phyloP scores from a whole-genome alignment of 2,329 filamentous ascomycete genomes.

The Phaeosphaeriaceae sp. region DNA sequence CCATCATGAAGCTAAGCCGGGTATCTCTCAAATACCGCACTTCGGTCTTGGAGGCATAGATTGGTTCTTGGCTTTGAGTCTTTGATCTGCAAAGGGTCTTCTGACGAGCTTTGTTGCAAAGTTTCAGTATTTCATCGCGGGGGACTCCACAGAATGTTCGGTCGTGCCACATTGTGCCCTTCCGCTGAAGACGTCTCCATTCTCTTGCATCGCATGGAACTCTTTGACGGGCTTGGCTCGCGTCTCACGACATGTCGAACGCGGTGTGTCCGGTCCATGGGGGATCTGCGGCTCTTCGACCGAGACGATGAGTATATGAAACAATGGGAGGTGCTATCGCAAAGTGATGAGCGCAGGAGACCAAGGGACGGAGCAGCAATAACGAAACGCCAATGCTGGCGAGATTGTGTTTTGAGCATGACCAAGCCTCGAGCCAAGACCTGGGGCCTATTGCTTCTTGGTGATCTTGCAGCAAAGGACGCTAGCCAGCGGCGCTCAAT shows the following conservation, averaged over 20 bases:
- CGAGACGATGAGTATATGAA: not conserved
- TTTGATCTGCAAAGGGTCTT: not conserved
- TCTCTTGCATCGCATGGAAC: not conserved
- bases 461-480: no score
- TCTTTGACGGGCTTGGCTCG: not conserved
- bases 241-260: not conserved
- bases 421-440: slow-evolving; percentile 4
- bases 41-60: not conserved
- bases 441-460: not conserved
- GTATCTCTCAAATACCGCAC: not conserved
- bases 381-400: slow-evolving; percentile 8
- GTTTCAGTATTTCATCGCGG: not conserved
- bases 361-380: not conserved
- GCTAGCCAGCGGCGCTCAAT: not conserved
- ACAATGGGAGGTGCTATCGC: not conserved
- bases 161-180: not conserved
- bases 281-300: not conserved
- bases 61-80: not conserved
- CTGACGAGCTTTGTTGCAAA: not conserved
- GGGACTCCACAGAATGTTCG: not conserved
- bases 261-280: not conserved
- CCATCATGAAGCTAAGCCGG: not conserved
- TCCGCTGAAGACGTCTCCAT: not conserved
- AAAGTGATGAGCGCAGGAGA: not conserved
- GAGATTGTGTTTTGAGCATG: not conserved